A percentile compares a stretch with the other conserved stretches of the same genome.
phyloP scores from a whole-genome alignment of 2,329 filamentous ascomycete species.

The Metarhizium robertsii region DNA sequence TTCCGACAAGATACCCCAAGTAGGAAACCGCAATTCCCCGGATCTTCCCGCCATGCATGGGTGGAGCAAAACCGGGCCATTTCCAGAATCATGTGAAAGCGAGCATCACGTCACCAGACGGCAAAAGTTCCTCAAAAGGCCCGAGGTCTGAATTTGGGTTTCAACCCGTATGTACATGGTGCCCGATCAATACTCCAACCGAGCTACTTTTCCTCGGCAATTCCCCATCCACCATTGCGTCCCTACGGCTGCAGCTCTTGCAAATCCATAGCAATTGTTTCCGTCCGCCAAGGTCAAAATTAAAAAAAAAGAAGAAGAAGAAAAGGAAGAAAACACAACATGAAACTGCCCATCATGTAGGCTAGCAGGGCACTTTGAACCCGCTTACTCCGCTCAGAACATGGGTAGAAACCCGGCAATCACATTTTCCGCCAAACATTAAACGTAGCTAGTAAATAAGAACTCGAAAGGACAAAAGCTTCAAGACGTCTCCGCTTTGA shows the following conservation, averaged over 20 bases:
- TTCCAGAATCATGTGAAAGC: neutral
- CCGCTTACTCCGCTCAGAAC: neutral
- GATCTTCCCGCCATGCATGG: neutral
- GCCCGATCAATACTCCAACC: neutral
- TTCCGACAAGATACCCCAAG: neutral
- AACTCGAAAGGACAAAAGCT: no score
- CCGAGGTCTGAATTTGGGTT: neutral
- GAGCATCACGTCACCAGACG: neutral
- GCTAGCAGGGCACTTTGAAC: neutral
- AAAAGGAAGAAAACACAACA: no score
- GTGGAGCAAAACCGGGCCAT: neutral
- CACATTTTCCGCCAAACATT: neutral
- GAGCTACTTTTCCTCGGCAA: neutral
- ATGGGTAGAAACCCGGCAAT: neutral
- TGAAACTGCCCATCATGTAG: no score
- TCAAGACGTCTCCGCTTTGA: neutral
- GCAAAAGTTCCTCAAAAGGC: neutral
- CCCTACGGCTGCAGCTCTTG: conserved; percentile 4
- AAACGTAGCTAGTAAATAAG: neutral
- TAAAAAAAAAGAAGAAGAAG: neutral
- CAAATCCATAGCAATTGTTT: neutral
- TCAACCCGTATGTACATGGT: neutral
- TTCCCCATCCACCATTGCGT: neutral
- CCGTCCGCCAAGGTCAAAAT: neutral
- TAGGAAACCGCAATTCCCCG: neutral